phyloP scores from a whole-genome alignment of 805 yeast species.

The Kregervanrija fluxuum region DNA sequence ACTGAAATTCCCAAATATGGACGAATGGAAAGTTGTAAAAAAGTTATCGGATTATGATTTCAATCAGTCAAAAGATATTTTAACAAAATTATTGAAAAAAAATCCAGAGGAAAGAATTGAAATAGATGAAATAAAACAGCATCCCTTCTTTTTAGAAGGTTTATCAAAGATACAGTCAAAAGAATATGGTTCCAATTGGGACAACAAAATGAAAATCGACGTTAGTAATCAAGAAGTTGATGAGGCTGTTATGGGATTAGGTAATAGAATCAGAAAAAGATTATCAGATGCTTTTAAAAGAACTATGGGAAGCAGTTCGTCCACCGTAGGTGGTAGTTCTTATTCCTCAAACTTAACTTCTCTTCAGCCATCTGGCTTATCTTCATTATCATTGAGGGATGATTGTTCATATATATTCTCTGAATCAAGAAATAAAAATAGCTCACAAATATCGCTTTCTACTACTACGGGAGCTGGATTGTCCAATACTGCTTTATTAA shows the following conservation, averaged over 20 bases:
- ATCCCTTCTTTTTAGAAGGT: slow-evolving; percentile 50
- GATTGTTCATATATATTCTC: slow-evolving; percentile 13
- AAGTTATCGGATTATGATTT: slow-evolving; percentile 19
- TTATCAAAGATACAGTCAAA: slow-evolving; percentile 21
- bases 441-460: slow-evolving; percentile 1
- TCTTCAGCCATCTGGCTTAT: slow-evolving; percentile 2
- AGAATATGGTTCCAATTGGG: slow-evolving; percentile 25
- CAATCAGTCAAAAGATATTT: slow-evolving; percentile 48
- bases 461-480: not conserved
- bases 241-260: slow-evolving; percentile 78
- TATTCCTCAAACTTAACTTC: too few relatives aligned
- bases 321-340: too few relatives aligned
- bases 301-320: not conserved
- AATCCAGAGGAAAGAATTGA: slow-evolving; percentile 63
- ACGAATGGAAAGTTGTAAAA: slow-evolving; percentile 21
- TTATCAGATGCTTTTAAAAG: slow-evolving; percentile 34
- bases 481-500: not conserved
- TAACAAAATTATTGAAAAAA: slow-evolving; percentile 56
- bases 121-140: slow-evolving; percentile 64
- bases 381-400: slow-evolving; percentile 7
- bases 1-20: slow-evolving; percentile 47
- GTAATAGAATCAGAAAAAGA: slow-evolving; percentile 50
- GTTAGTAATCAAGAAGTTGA: slow-evolving; percentile 63
- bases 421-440: slow-evolving; percentile 6
- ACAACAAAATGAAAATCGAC: slow-evolving; percentile 37